Evolutionary conservation across 2,329 filamentous ascomycete species (phyloP).

Genomic region (Pseudomassariella vexata): DNA sequence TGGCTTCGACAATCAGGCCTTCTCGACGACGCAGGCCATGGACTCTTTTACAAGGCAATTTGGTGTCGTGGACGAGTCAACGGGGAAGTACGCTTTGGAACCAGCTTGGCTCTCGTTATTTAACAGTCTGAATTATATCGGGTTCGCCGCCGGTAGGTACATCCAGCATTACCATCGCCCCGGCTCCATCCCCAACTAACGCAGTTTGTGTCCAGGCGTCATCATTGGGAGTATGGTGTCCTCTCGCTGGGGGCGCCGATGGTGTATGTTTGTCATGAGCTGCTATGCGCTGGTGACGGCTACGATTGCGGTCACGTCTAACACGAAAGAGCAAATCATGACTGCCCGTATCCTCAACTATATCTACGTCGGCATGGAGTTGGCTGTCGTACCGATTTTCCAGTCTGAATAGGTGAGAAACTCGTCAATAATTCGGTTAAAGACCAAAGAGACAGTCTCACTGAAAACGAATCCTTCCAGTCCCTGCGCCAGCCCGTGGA

Average conservation of each 20-base stretch:
- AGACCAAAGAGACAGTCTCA: no score
- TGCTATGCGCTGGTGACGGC: slow-evolving; percentile 25
- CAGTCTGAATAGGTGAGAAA: slow-evolving; percentile 31
- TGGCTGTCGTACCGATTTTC: slow-evolving; percentile 28
- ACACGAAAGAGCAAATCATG: slow-evolving; percentile 23
- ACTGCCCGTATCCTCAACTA: slow-evolving; percentile 29
- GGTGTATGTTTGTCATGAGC: slow-evolving; percentile 30
- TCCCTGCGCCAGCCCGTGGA: slow-evolving; percentile 22
- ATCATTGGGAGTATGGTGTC: no score
- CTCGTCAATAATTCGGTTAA: no score
- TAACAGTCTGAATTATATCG: slow-evolving; percentile 27
- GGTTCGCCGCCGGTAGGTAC: slow-evolving; percentile 23
- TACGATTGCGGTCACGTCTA: slow-evolving; percentile 25
- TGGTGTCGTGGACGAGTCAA: slow-evolving; percentile 19
- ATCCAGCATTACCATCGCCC: no score
- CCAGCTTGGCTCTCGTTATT: slow-evolving; percentile 29
- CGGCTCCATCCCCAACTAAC: no score
- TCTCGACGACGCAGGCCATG: slow-evolving; percentile 32
- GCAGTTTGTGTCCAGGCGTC: no score
- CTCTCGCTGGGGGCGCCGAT: slow-evolving; percentile 26
- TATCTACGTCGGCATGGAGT: slow-evolving; percentile 32
- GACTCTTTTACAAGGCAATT: slow-evolving; percentile 27
- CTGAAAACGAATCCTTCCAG: no score
- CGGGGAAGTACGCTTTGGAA: slow-evolving; percentile 17
- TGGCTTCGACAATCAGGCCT: slow-evolving; percentile 31